Percentiles rank a stretch among this genome's conserved stretches.
These are phyloP conservation scores for Blastobotrys elegans DNA, from an alignment of 1,139 yeast genomes.

Conservation along the genomic window DNA sequence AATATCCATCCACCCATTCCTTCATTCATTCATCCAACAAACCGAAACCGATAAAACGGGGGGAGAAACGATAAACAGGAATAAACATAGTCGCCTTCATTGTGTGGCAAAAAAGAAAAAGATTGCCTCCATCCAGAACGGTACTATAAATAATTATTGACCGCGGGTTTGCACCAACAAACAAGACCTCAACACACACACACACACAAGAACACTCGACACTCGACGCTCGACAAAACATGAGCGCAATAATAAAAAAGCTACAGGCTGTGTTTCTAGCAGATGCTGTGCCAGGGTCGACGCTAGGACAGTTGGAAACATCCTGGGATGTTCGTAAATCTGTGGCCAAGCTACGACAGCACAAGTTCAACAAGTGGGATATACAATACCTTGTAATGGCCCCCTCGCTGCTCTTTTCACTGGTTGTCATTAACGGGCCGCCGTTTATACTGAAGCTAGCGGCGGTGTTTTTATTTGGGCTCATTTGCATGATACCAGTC, in stretches of 20 bases:
- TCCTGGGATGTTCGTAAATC: slow-evolving; percentile 53
- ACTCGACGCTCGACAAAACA: too few relatives aligned
- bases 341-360: slow-evolving; percentile 45
- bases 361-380: slow-evolving; percentile 39
- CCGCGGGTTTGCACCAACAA: too few relatives aligned
- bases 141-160: too few relatives aligned
- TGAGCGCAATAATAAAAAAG: background rate
- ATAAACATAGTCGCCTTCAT: too few relatives aligned
- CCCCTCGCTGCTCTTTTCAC: slow-evolving; percentile 42
- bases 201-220: too few relatives aligned
- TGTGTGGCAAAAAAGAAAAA: too few relatives aligned
- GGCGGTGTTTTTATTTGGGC: slow-evolving; percentile 30
- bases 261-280: slow-evolving; percentile 27
- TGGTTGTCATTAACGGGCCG: slow-evolving; percentile 50
- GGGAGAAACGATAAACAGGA: too few relatives aligned
- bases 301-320: slow-evolving; percentile 53
- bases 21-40: too few relatives aligned
- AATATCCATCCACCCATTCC: too few relatives aligned
- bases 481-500: slow-evolving; percentile 52
- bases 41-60: too few relatives aligned
- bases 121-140: too few relatives aligned
- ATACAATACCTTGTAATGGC: slow-evolving; percentile 40
- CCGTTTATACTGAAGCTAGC: slow-evolving; percentile 42
- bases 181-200: too few relatives aligned
- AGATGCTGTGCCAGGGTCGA: slow-evolving; percentile 56